Evolutionary conservation across 768 basidiomycete genomes (phyloP), one percentile per base, ranked within the genome.

Genomic region (Pleurotus djamor): DNA sequence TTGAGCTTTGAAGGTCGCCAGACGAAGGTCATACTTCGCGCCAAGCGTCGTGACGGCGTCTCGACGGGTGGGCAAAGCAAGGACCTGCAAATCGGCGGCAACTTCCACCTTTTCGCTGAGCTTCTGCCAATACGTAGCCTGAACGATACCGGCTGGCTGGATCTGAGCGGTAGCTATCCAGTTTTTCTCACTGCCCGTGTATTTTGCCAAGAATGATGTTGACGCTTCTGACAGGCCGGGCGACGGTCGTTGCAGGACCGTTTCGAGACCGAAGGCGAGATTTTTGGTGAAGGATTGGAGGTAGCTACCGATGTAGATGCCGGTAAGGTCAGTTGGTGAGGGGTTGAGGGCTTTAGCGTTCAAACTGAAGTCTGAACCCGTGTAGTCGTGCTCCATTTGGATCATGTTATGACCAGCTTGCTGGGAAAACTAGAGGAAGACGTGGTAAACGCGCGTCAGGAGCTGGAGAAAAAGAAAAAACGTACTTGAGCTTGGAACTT

Each of bases 41-140:
- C 95, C 97, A 9, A 98, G 76, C 2, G 96, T 97, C 28, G 96
- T 93, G 51, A 96, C 77, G 9, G 96, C 97, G 69, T 96, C 96
- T 66, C 96, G 81, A 67, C 92, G 88, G 58, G 80, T 79, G 6
- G 91, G 89, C 16, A 87, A 83, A 34, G 90, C 89, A 58, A 95
- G 79, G 43, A 96, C 72, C 69, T 94, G 88, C 59, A 99, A 74
- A 66, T 98, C 96, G 35, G 95, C 94, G 35, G 94, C 96, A n/a
- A 96, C 94, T 62, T 98, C 97, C 10, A 99, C 91, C 75, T 96
- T 94, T 59, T 96, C 93, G 71, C 89, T 89, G 60, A 99, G 76
- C 70, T 93, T 95, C 64, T 98, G 95, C 91, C 94, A 97, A 74
- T 98, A 99, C 7, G 94, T 96, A 33, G 95, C 86, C 73, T 95